A percentile compares a stretch with the other conserved stretches of the same genome.
These are phyloP conservation scores for Carnegiea gigantea DNA, from an alignment of 179 eudicot genomes.

Conservation along the genomic window DNA sequence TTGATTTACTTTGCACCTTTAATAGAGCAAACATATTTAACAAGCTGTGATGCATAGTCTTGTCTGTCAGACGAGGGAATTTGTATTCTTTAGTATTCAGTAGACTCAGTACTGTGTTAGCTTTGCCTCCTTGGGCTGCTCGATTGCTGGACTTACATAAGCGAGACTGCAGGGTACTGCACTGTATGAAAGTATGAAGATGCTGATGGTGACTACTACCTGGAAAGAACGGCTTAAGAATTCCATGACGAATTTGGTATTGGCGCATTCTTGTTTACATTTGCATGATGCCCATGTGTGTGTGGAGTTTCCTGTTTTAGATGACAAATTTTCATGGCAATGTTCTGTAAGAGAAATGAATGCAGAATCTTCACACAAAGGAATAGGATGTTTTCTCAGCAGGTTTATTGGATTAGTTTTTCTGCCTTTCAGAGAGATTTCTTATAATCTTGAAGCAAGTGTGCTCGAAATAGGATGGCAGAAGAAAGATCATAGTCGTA, in stretches of 20 bases:
- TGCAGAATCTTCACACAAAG: slow-evolving; percentile 34
- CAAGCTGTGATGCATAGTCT: background rate
- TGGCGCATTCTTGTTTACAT: slow-evolving; percentile 51
- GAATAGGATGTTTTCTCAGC: slow-evolving; percentile 41
- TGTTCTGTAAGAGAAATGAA: slow-evolving; percentile 47
- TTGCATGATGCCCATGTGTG: slow-evolving; percentile 52
- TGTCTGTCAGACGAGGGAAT: background rate
- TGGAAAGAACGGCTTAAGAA: slow-evolving; percentile 36
- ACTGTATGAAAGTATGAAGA: slow-evolving; percentile 64
- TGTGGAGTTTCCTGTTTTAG: slow-evolving; percentile 48
- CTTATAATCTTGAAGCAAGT: slow-evolving; percentile 43
- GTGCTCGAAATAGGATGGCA: slow-evolving; percentile 49
- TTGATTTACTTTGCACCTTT: background rate
- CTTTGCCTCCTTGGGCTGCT: slow-evolving; percentile 1
- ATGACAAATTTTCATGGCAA: slow-evolving; percentile 40
- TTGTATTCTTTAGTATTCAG: background rate
- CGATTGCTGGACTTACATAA: slow-evolving; percentile 13
- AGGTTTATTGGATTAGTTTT: slow-evolving; percentile 51
- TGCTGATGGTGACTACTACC: slow-evolving; percentile 33
- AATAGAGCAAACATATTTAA: background rate
- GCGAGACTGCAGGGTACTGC: slow-evolving; percentile 68
- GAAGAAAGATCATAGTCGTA: slow-evolving; percentile 39
- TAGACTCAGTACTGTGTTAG: background rate
- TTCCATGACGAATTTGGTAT: slow-evolving; percentile 45
- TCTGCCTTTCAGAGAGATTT: slow-evolving; percentile 46